Evolutionary conservation across 805 yeast species (phyloP).

Genomic region (Ogataea trehalophila): DNA sequence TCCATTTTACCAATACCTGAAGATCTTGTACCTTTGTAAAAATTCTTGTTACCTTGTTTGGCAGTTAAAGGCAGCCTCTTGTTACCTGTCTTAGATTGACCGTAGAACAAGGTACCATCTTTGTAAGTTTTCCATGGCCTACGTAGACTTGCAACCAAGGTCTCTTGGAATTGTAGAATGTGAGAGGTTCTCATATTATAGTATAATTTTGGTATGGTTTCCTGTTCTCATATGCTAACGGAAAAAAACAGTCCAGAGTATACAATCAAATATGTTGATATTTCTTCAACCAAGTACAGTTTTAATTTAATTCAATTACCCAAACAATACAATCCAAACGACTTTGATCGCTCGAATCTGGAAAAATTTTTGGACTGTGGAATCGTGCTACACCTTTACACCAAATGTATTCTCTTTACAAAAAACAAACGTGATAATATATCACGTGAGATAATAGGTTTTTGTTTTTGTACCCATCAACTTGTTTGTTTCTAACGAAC

Average conservation of each 20-base stretch:
- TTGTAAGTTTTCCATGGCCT: slow-evolving; percentile 87
- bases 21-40: slow-evolving; percentile 94
- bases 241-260: background rate
- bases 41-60: slow-evolving; percentile 90
- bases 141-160: slow-evolving; percentile 45
- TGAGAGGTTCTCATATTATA: slow-evolving; percentile 48
- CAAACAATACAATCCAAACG: too few relatives aligned
- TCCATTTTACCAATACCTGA: slow-evolving; percentile 86
- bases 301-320: too few relatives aligned
- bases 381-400: too few relatives aligned
- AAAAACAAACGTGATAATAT: too few relatives aligned
- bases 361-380: too few relatives aligned
- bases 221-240: background rate
- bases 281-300: too few relatives aligned
- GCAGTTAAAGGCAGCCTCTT: slow-evolving; percentile 82
- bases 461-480: too few relatives aligned
- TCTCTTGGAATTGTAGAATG: slow-evolving; percentile 41
- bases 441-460: too few relatives aligned
- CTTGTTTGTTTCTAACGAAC: too few relatives aligned
- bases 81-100: slow-evolving; percentile 70
- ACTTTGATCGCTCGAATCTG: too few relatives aligned
- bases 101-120: slow-evolving; percentile 84
- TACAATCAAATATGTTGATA: background rate
- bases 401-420: too few relatives aligned
- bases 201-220: background rate